Base-by-base conservation (phyloP, 140 eudicot genomes). In the Stevia rebaudiana region DNA sequence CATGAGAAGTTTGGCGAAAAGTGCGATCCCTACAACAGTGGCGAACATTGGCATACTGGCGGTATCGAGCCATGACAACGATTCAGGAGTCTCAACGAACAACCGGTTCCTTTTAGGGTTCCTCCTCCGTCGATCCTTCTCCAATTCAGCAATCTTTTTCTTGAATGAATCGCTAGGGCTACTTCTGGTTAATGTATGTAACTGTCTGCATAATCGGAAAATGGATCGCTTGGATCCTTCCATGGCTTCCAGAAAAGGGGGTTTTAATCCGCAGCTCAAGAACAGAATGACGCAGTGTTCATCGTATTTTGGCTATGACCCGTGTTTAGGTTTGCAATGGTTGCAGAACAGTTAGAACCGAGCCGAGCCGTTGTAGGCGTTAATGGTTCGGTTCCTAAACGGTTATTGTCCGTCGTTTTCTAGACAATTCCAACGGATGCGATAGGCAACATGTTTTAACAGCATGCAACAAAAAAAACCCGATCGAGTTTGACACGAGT, bases 1-100 rank as follows among this genome's bases (percentile, higher is more conserved):
- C 94, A 91, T 84, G 31, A 87, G 75, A 58, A 91, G 86, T 71
- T 91, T 91, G 36, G 90, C 95, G 25, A 82, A 84, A n/a, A 90
- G 75, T 18, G 95, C 95, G 57, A 78, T 73, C 0, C 97, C 97
- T 23, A 76, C 90, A 13, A 50, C 89, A 56, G 95, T 82, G 52
- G 89, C 87, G 42, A 87, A 79, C 80, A 83, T 69, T 3, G 96
- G 98, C 87, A 88, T 79, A 36, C 81, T 72, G 16, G 96, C 95
- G 11, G 96, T 79, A 71, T 92, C 98, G 21, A 92, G 95, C 63
- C 70, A 92, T 7, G 83, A 37, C 40, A 31, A 39, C 5, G 98
- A 83, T 67, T 87, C 98, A 11, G 95, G 95, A 24, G 86, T 88
- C 37, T 92, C 86, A 1, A 92, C 95, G 60, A 80, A 78, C 65